A percentile compares a stretch with the other conserved stretches of the same genome.
phyloP scores from a whole-genome alignment of 768 basidiomycete genomes.

The Sporobolomyces roseus region DNA sequence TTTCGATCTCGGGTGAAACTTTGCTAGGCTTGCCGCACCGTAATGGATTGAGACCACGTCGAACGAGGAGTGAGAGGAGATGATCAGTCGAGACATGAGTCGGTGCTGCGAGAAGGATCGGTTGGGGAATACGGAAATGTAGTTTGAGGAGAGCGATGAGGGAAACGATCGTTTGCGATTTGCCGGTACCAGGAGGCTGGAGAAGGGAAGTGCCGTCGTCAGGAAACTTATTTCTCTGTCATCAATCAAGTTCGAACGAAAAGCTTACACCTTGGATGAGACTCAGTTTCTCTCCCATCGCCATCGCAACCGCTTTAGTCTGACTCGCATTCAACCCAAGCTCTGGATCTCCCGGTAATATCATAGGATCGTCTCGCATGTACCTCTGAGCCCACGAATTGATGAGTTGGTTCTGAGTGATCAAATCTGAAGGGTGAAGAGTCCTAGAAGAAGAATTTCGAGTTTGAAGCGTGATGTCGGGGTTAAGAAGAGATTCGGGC shows the following conservation, averaged over 20 bases:
- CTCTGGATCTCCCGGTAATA: slow-evolving; percentile 72
- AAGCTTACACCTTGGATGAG: slow-evolving; percentile 77
- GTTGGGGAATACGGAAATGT: slow-evolving; percentile 76
- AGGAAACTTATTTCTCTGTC: too few relatives aligned
- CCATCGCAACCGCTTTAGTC: slow-evolving; percentile 72
- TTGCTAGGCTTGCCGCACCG: slow-evolving; percentile 67
- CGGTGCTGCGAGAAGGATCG: slow-evolving; percentile 85
- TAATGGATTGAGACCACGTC: slow-evolving; percentile 64
- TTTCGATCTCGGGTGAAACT: slow-evolving; percentile 58
- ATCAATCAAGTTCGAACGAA: too few relatives aligned
- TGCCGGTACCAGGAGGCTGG: slow-evolving; percentile 89
- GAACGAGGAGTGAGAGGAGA: slow-evolving; percentile 67
- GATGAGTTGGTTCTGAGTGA: slow-evolving; percentile 69
- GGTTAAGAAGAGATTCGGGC: slow-evolving; percentile 42
- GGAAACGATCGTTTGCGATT: slow-evolving; percentile 61
- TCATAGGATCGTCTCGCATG: slow-evolving; percentile 58
- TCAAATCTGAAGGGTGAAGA: slow-evolving; percentile 56
- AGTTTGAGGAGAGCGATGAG: slow-evolving; percentile 51
- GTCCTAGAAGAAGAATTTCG: not conserved
- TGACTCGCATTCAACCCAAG: slow-evolving; percentile 73
- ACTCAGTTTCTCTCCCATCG: slow-evolving; percentile 73
- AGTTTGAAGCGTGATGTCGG: not conserved
- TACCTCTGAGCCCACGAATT: slow-evolving; percentile 77
- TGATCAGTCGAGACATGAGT: slow-evolving; percentile 93
- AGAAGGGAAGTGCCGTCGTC: not conserved